Evolutionary conservation across 2,329 filamentous ascomycete species (phyloP).

Genomic region (Verticillium alfalfae): DNA sequence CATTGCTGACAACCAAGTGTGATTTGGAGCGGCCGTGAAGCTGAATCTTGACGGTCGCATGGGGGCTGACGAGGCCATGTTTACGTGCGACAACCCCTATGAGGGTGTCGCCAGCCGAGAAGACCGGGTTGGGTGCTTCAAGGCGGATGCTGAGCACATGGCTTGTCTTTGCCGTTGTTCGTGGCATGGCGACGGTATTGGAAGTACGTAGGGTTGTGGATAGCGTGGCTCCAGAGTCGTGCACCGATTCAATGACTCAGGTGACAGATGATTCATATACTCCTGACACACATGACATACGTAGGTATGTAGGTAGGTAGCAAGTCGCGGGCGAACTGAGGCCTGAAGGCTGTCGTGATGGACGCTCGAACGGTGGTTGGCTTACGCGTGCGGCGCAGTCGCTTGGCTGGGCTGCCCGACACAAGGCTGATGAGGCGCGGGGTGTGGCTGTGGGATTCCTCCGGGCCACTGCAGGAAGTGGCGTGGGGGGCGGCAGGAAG

Average conservation of each 20-base stretch:
- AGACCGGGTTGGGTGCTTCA: neutral
- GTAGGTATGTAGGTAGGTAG: neutral
- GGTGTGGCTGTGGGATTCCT: neutral
- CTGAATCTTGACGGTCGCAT: constrained; percentile 13
- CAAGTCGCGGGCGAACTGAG: neutral
- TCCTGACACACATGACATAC: neutral
- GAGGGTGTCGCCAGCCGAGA: constrained; percentile 18
- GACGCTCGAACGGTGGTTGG: neutral
- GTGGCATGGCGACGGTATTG: neutral
- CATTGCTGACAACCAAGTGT: constrained; percentile 3
- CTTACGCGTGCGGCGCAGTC: neutral
- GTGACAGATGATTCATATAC: neutral
- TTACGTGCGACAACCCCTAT: constrained; percentile 17
- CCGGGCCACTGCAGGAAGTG: too few relatives aligned
- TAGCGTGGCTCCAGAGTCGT: too few relatives aligned
- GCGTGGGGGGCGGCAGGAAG: too few relatives aligned
- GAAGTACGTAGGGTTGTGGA: neutral
- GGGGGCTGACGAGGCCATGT: constrained; percentile 12
- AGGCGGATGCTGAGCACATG: neutral
- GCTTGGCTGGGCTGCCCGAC: too few relatives aligned
- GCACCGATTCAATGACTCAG: too few relatives aligned
- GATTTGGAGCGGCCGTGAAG: constrained; percentile 19
- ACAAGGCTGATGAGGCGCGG: too few relatives aligned
- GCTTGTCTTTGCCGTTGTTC: neutral
- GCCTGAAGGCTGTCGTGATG: neutral